These are phyloP conservation scores for Emericellopsis terricola DNA, from an alignment of 495 filamentous ascomycete species.

Conservation along the genomic window DNA sequence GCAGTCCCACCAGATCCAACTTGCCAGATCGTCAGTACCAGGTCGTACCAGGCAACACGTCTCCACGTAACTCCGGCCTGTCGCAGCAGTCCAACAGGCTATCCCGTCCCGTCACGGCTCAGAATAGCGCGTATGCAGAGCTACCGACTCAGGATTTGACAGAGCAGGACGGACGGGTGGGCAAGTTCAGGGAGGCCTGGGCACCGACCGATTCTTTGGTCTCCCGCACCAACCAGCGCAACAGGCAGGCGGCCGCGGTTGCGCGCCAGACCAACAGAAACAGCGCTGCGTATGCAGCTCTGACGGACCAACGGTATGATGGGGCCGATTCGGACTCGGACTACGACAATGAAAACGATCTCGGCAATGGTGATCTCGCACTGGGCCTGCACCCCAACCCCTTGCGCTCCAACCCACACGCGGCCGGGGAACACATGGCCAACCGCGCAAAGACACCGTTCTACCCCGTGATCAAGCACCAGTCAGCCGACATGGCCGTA, in stretches of 20 bases:
- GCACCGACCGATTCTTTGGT: conserved; percentile 31
- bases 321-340: conserved; percentile 22
- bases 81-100: conserved; percentile 23
- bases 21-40: conserved; percentile 34
- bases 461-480: no score
- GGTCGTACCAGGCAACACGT: conserved; percentile 20
- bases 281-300: conserved; percentile 25
- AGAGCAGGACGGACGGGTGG: conserved; percentile 25
- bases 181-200: conserved; percentile 46
- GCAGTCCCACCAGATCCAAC: conserved; percentile 29
- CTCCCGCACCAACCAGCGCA: conserved; percentile 31
- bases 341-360: conserved; percentile 21
- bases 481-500: no score
- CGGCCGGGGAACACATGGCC: conserved; percentile 3
- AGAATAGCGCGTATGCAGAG: conserved; percentile 19
- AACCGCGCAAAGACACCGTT: conserved; percentile 13
- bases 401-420: conserved; percentile 22
- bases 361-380: conserved; percentile 3
- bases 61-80: conserved; percentile 23
- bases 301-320: conserved; percentile 28
- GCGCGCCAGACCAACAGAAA: conserved; percentile 24
- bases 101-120: conserved; percentile 11
- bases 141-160: conserved; percentile 18
- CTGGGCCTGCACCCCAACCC: conserved; percentile 21
- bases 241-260: conserved; percentile 17